Base-by-base conservation (phyloP, 177 flowering plant species). In the Tripterygium wilfordii region DNA sequence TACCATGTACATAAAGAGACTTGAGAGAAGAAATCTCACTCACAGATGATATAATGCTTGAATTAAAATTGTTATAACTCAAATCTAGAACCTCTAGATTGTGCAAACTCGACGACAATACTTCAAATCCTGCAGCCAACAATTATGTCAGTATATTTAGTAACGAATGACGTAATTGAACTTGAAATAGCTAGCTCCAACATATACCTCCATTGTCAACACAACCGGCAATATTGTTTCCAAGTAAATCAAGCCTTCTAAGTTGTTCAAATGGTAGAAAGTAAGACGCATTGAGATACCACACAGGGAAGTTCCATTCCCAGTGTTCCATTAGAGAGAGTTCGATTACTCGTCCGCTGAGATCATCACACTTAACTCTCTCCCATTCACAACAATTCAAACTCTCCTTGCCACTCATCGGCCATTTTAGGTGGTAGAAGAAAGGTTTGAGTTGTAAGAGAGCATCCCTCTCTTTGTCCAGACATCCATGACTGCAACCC, bases 251-350 rank as follows among this genome's bases (percentile, higher is more conserved):
- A 12, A 46, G 36, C 8, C 1, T n/a, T 7, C 18, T 20, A 8
- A 46, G 36, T 29, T 46, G 40, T 32, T 48, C 40, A 21, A 48
- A 22, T 12, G 52, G 39, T 35, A 46, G 36, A 22, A 48, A 48
- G 28, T 32, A 14, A 6, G 51, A 48, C 19, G 51, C 38, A 46
- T 46, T 46, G 2, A 46, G 14, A 12, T 28, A 17, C 49, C 49
- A 46, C 17, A n/a, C n/a, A n/a, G n/a, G n/a, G 16, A 21, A 17
- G 25, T 15, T 1, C 13, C 10, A 3, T 7, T 21, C 2, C 5
- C 10, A n/a, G 19, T 17, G 37, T 28, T 46, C 15, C 19, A 8
- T 5, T 1, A 46, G 49, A 17, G 6, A 17, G 1, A 46, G 32
- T 14, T 30, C n/a, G 5, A n/a, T 18, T 4, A 46, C 49, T 31